Evolutionary conservation across 2,329 filamentous ascomycete genomes (phyloP).

Genomic region (Apiospora hydei): DNA sequence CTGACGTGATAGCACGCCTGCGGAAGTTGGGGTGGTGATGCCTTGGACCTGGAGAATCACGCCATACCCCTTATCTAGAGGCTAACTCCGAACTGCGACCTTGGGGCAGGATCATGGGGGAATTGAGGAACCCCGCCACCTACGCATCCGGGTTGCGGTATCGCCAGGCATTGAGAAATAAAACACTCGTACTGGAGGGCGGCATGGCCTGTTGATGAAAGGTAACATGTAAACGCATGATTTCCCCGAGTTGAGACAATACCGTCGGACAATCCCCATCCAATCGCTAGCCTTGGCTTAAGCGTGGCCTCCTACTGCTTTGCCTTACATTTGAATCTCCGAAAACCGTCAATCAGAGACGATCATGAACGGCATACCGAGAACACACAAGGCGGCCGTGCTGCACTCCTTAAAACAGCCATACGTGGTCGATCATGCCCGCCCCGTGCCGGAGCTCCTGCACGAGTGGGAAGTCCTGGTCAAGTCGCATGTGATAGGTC

Average conservation of each 20-base stretch:
- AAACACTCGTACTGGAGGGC: neutral
- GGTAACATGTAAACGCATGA: too few species aligned
- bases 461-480: conserved; percentile 40
- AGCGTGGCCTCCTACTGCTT: neutral
- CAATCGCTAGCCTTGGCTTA: neutral
- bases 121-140: neutral
- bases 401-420: conserved; percentile 5
- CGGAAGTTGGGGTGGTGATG: conserved; percentile 3
- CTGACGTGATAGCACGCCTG: conserved; percentile 9
- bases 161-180: neutral
- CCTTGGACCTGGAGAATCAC: conserved; percentile 18
- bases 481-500: conserved; percentile 68
- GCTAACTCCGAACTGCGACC: neutral
- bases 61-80: conserved; percentile 5
- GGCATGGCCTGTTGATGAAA: neutral
- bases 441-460: neutral
- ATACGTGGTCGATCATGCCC: neutral
- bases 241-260: neutral
- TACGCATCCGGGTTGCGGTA: neutral
- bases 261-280: neutral
- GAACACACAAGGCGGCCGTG: conserved; percentile 6
- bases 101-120: neutral
- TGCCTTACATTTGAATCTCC: too few species aligned
- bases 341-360: too few species aligned
- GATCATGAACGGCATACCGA: neutral